Evolutionary conservation across 2,329 filamentous ascomycete species (phyloP).

Genomic region (Aureobasidium sp.): DNA sequence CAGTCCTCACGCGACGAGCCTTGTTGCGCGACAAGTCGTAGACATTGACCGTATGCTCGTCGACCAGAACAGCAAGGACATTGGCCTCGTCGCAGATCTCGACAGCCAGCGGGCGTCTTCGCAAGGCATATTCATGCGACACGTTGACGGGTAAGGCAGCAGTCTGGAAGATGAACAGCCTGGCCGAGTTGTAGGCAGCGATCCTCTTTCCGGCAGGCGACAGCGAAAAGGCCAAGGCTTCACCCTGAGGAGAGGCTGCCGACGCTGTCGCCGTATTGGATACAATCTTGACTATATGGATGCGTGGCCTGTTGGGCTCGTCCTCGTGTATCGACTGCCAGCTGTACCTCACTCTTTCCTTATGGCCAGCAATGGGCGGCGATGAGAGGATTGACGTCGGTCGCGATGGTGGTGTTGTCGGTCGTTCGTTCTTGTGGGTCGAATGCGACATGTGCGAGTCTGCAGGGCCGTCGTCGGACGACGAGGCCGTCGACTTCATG

Average conservation of each 20-base stretch:
- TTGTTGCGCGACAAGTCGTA: slow-evolving; percentile 61
- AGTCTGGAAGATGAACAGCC: slow-evolving; percentile 72
- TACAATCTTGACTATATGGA: slow-evolving; percentile 63
- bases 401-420: slow-evolving; percentile 16
- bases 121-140: slow-evolving; percentile 69
- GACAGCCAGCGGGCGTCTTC: slow-evolving; percentile 66
- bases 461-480: not conserved
- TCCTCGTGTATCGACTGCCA: slow-evolving; percentile 33
- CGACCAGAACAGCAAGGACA: slow-evolving; percentile 69
- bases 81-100: slow-evolving; percentile 72
- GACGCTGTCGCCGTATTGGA: slow-evolving; percentile 77
- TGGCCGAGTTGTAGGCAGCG: slow-evolving; percentile 76
- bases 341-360: slow-evolving; percentile 31
- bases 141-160: slow-evolving; percentile 51
- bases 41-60: slow-evolving; percentile 74
- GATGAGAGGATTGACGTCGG: slow-evolving; percentile 15
- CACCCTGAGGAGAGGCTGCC: slow-evolving; percentile 51
- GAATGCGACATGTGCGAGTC: slow-evolving; percentile 3
- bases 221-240: slow-evolving; percentile 77
- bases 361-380: slow-evolving; percentile 20
- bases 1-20: slow-evolving; percentile 59
- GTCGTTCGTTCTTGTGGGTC: slow-evolving; percentile 5
- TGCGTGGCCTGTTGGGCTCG: slow-evolving; percentile 31
- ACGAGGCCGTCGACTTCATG: not conserved
- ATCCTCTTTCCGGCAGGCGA: slow-evolving; percentile 69